Base-by-base conservation (phyloP, 2,329 filamentous ascomycete species). In the Fusarium sp. region DNA sequence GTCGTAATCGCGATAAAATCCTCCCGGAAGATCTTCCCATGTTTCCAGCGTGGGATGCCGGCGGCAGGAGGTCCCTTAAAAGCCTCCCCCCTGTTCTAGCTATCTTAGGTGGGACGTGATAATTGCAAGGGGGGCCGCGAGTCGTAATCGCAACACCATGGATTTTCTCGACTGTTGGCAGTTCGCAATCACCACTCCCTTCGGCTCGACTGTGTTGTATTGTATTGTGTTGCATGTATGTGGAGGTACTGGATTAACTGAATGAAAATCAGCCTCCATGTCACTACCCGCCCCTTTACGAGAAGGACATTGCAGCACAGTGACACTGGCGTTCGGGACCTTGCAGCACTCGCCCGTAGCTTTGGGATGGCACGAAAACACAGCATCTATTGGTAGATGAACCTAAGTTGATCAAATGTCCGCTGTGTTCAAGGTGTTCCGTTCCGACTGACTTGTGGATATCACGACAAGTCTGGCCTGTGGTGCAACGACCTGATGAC, bases 121-220 rank as follows among this genome's bases (percentile, higher is more conserved):
- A n/a, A n/a, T 38, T n/a, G 34, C 58, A 68, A 57, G 30, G 22
- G 63, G 60, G 67, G 27, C 29, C 54, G 43, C 45, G 54, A 65
- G 69, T 63, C 65, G 56, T 56, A 69, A 55, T 59, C 51, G 58
- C 67, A 60, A 71, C 67, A 71, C 67, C 64, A 71, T 32, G 22
- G 15, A 45, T 41, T 61, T 61, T 65, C 63, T 65, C 71, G 55
- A 65, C 48, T 30, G 41, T 53, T 46, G 24, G 51, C 55, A 51
- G 54, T 69, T 53, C 43, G 24, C 49, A 71, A 69, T 71, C 68
- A 71, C 68, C 48, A 71, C 68, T 69, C 56, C 64, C 68, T 71
- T 71, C 68, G 64, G 22, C 51, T 58, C 54, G 45, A 32, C 43
- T 49, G 41, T 40, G 30, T 27, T 40, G 32, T 40, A 40, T 27